Conservation (phyloP, 208 protist species). For the Wallacemonas sp. region DNA sequence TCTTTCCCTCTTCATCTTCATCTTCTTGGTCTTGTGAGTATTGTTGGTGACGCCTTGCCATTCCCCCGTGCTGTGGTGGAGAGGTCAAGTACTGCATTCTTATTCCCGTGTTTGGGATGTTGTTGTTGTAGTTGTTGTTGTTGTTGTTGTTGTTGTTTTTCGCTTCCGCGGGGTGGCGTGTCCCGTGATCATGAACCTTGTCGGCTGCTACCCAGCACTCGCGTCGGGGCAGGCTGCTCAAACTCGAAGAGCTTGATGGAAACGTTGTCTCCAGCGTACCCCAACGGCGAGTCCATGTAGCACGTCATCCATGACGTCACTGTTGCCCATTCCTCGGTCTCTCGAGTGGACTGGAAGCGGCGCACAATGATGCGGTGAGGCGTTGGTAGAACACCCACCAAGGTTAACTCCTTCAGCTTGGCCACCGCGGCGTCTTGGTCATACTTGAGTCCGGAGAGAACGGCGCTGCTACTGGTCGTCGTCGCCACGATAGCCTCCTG, state of each 20-base stretch:
- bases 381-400: conserved; percentile 83
- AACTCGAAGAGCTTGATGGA: conserved; percentile 76
- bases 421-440: conserved; percentile 25
- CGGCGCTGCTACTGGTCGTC: conserved; percentile 1
- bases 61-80: no score
- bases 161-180: no score
- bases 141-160: no score
- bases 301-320: conserved; percentile 78
- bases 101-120: no score
- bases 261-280: conserved; percentile 52
- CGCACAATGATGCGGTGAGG: conserved; percentile 78
- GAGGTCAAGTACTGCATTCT: no score
- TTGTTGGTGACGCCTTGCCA: no score
- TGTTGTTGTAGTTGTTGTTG: no score
- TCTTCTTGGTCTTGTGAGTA: no score
- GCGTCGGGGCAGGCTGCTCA: background rate
- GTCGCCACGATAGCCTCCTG: background rate
- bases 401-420: conserved; percentile 48
- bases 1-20: no score
- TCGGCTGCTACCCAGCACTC: no score
- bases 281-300: conserved; percentile 44
- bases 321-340: conserved; percentile 75
- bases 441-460: conserved; percentile 12
- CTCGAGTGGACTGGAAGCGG: conserved; percentile 55
- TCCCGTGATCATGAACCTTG: no score